A percentile compares a stretch with the other conserved stretches of the same genome.
phyloP scores from a whole-genome alignment of 1,284 basidiomycete genomes.

The Earliella scabrosa region DNA sequence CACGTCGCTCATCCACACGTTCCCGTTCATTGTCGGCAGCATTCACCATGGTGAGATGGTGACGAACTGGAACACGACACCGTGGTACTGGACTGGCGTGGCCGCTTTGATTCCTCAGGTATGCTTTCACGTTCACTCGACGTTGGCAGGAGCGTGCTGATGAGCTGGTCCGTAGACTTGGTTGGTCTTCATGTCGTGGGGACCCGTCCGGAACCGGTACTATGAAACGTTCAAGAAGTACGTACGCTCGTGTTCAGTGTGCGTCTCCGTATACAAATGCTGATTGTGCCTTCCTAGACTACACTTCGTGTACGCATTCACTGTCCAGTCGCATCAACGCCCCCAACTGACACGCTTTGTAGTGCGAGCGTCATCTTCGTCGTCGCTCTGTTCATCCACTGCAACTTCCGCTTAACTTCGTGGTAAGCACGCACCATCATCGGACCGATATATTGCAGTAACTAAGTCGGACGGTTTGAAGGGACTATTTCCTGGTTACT shows the following conservation, averaged over 20 bases:
- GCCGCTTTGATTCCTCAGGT: slow-evolving; percentile 43
- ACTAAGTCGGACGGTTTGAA: neutral
- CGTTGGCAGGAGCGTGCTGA: neutral
- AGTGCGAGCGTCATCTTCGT: slow-evolving; percentile 37
- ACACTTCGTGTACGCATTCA: slow-evolving; percentile 16
- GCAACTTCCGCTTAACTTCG: slow-evolving; percentile 36
- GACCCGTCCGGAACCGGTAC: slow-evolving; percentile 37
- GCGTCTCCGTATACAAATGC: too few relatives aligned
- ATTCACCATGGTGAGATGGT: slow-evolving; percentile 31
- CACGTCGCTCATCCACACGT: slow-evolving; percentile 42
- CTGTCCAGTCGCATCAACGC: too few relatives aligned
- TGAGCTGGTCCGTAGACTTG: slow-evolving; percentile 6
- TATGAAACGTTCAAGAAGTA: slow-evolving; percentile 47
- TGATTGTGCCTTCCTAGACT: neutral
- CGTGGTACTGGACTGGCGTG: slow-evolving; percentile 42
- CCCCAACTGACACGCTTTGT: neutral
- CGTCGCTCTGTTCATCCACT: slow-evolving; percentile 43
- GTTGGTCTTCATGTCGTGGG: slow-evolving; percentile 36
- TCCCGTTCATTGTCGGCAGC: slow-evolving; percentile 37
- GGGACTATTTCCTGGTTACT: slow-evolving; percentile 45
- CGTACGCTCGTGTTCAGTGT: slow-evolving; percentile 32
- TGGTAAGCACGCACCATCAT: slow-evolving; percentile 8
- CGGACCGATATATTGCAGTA: neutral
- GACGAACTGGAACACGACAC: slow-evolving; percentile 21
- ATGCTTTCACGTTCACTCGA: neutral